A percentile compares a stretch with the other conserved stretches of the same genome.
Conservation (phyloP, 345 rosid species). For the Heritiera littoralis region DNA sequence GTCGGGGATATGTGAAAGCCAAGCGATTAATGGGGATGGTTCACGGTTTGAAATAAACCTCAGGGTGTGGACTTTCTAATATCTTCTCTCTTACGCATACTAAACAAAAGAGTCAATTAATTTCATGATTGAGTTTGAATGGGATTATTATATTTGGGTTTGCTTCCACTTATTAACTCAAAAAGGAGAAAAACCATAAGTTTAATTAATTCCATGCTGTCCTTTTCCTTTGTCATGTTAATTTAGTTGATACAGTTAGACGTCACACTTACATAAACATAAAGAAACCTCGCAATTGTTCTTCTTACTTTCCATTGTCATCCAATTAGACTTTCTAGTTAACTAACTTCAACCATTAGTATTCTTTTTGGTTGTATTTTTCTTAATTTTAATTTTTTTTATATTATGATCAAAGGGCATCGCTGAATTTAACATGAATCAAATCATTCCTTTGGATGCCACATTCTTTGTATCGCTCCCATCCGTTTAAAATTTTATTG, state of each 20-base stretch:
- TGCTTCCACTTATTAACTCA: not conserved
- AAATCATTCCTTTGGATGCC: not conserved
- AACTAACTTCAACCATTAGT: not conserved
- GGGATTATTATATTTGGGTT: not conserved
- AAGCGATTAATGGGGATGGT: conserved; percentile 15
- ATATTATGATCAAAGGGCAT: not conserved
- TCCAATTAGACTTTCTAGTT: not conserved
- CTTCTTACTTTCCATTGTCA: not conserved
- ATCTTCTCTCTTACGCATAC: not conserved
- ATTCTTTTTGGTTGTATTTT: not conserved
- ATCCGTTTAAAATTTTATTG: too few relatives aligned
- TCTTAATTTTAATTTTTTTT: not conserved
- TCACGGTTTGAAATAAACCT: not conserved
- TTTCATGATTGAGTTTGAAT: conserved; percentile 1
- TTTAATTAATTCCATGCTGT: not conserved
- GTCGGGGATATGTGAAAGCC: conserved; percentile 23
- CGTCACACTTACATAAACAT: not conserved
- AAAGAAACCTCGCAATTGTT: not conserved
- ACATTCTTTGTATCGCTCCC: too few relatives aligned
- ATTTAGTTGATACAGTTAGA: not conserved
- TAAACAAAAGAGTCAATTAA: not conserved
- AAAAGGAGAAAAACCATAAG: not conserved
- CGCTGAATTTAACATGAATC: too few relatives aligned
- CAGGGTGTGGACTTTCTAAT: not conserved
- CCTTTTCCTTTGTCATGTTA: not conserved